These are phyloP conservation scores for Volvariella volvacea DNA, from an alignment of 1,284 basidiomycete genomes.

Conservation along the genomic window DNA sequence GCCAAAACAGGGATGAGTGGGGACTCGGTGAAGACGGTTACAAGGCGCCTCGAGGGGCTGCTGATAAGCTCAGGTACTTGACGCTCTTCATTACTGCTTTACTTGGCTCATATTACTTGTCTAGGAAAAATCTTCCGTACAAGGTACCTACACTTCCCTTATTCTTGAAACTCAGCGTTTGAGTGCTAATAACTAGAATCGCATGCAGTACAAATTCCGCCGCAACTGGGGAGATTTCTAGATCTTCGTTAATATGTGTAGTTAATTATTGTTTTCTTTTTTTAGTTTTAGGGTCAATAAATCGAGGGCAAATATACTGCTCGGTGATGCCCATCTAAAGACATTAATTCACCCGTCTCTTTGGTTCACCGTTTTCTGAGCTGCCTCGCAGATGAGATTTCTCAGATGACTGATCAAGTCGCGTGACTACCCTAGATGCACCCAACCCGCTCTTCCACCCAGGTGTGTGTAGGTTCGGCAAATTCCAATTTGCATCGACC, in stretches of 20 bases:
- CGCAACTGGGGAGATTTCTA: constrained; percentile 82
- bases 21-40: constrained; percentile 70
- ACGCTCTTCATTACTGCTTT: not conserved
- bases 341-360: too few relatives aligned
- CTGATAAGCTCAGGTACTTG: constrained; percentile 63
- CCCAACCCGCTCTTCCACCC: too few relatives aligned
- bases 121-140: constrained; percentile 74
- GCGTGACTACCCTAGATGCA: too few relatives aligned
- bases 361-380: too few relatives aligned
- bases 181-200: constrained; percentile 40
- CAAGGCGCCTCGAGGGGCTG: constrained; percentile 60
- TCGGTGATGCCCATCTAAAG: too few relatives aligned
- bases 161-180: constrained; percentile 16
- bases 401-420: too few relatives aligned
- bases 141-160: constrained; percentile 49
- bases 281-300: constrained; percentile 6
- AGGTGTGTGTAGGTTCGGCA: too few relatives aligned
- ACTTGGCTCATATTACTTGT: constrained; percentile 4
- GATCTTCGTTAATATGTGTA: constrained; percentile 8
- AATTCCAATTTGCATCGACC: too few relatives aligned
- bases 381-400: too few relatives aligned
- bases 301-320: too few relatives aligned
- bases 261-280: constrained; percentile 1
- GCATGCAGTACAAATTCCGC: constrained; percentile 82
- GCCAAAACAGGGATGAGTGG: constrained; percentile 54